A percentile compares a stretch with the other conserved stretches of the same genome.
These are phyloP conservation scores for Plantago ovata DNA, from an alignment of 257 asterid genomes.

Conservation along the genomic window DNA sequence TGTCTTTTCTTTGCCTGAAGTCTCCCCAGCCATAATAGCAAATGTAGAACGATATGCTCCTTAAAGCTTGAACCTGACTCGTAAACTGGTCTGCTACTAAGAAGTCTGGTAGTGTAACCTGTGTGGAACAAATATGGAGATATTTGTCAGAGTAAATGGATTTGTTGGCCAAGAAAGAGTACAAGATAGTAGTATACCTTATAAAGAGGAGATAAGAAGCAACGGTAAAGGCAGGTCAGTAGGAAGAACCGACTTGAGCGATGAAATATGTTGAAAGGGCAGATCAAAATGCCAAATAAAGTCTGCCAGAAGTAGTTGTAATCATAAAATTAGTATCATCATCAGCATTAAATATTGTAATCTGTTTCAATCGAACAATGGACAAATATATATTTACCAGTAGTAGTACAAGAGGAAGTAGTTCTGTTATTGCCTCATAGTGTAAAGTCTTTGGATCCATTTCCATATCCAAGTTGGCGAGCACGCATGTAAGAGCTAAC, in stretches of 20 bases:
- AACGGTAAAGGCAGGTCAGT: not conserved
- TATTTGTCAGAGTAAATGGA: not conserved
- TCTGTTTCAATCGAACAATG: too few species aligned
- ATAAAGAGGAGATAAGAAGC: constrained; percentile 8
- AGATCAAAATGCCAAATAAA: constrained; percentile 1
- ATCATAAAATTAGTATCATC: not conserved
- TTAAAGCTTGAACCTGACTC: constrained; percentile 42
- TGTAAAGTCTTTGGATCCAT: constrained; percentile 47
- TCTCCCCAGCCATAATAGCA: constrained; percentile 71
- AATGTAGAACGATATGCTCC: constrained; percentile 48
- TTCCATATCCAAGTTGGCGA: constrained; percentile 54
- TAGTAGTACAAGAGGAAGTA: constrained; percentile 49
- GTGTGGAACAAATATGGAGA: not conserved
- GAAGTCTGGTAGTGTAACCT: constrained; percentile 17
- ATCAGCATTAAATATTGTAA: too few species aligned
- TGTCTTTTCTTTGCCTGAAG: constrained; percentile 36
- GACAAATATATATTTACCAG: constrained; percentile 25
- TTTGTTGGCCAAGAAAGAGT: too few species aligned
- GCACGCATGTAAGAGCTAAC: constrained; percentile 39
- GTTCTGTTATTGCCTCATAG: constrained; percentile 40
- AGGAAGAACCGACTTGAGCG: constrained; percentile 6
- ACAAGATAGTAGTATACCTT: too few species aligned
- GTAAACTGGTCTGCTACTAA: constrained; percentile 14
- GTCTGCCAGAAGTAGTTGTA: not conserved
- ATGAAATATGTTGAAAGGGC: not conserved